A percentile compares a stretch with the other conserved stretches of the same genome.
These are phyloP conservation scores for Pseudogymnoascus sp. DNA, from an alignment of 2,329 filamentous ascomycete species.

Conservation along the genomic window DNA sequence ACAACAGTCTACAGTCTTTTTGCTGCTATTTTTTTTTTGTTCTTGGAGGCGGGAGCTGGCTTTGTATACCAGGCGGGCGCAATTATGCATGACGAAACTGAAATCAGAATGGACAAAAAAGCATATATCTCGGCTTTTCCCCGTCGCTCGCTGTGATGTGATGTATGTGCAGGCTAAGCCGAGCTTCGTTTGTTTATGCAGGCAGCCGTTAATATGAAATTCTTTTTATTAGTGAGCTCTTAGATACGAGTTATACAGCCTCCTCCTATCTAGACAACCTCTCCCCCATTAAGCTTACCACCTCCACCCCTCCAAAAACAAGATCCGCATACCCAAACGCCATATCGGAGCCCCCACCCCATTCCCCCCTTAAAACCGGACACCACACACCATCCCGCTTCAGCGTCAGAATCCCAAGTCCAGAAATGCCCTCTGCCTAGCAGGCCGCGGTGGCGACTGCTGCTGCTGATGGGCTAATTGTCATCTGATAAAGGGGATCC, in stretches of 20 bases:
- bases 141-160: background rate
- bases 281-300: background rate
- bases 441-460: background rate
- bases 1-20: background rate
- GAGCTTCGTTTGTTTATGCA: background rate
- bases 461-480: background rate
- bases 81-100: background rate
- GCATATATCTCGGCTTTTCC: background rate
- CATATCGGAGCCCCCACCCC: background rate
- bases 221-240: background rate
- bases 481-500: conserved; percentile 65
- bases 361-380: background rate
- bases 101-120: background rate
- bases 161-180: background rate
- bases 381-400: background rate
- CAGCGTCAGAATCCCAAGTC: background rate
- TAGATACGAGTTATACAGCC: background rate
- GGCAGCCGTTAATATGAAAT: background rate
- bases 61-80: conserved; percentile 1
- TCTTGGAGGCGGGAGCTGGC: background rate
- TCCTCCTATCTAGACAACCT: background rate
- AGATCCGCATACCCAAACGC: background rate
- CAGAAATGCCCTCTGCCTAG: background rate
- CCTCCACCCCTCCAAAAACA: background rate
- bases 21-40: background rate